These are phyloP conservation scores for Yamadazyma atlantica DNA, from an alignment of 1,139 yeast species.

Conservation along the genomic window DNA sequence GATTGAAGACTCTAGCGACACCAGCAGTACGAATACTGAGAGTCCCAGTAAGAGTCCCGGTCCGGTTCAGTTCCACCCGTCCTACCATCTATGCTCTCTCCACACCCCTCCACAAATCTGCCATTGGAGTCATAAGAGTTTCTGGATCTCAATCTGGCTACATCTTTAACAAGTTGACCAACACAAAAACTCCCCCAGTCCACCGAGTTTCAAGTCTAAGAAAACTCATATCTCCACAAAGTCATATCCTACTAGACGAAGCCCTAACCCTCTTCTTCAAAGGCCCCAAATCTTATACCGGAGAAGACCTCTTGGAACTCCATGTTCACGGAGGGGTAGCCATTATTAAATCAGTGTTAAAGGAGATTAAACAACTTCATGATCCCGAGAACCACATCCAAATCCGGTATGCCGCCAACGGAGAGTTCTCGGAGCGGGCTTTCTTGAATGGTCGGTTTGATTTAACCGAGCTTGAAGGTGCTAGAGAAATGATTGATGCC, in stretches of 20 bases:
- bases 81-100: conserved; percentile 91
- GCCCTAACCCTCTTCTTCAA: conserved; percentile 70
- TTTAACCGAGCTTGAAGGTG: conserved; percentile 87
- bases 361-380: conserved; percentile 58
- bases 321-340: conserved; percentile 96
- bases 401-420: conserved; percentile 84
- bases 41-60: no score
- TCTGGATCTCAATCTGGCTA: conserved; percentile 66
- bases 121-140: conserved; percentile 81
- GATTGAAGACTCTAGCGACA: no score
- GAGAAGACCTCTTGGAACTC: conserved; percentile 84
- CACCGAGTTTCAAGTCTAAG: conserved; percentile 60
- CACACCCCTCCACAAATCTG: conserved; percentile 78
- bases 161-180: conserved; percentile 50
- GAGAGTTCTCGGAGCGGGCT: conserved; percentile 88
- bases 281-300: conserved; percentile 85
- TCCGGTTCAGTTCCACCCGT: no score
- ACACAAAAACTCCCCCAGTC: conserved; percentile 33
- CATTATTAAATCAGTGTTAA: conserved; percentile 66
- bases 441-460: conserved; percentile 68
- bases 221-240: conserved; percentile 44
- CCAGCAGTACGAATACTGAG: no score
- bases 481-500: conserved; percentile 86
- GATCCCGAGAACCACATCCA: conserved; percentile 34
- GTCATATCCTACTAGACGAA: conserved; percentile 60